Percentiles rank a stretch among this genome's conserved stretches.
These are phyloP conservation scores for Pterocarpus santalinus DNA, from an alignment of 306 rosid species.

Conservation along the genomic window DNA sequence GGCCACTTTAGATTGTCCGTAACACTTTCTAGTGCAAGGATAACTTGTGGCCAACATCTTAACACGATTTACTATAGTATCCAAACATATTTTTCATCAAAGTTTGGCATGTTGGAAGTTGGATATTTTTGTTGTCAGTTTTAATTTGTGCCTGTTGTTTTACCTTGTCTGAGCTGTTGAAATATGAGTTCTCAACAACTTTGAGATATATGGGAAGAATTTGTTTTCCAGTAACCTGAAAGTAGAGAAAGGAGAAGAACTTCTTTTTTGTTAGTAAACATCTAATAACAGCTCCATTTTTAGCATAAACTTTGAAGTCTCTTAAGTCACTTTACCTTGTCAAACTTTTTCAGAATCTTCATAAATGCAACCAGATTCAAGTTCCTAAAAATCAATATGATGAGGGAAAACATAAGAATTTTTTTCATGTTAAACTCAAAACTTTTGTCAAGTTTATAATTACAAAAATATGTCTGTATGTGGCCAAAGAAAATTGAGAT, in stretches of 20 bases:
- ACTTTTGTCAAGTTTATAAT: not conserved
- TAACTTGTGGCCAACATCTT: slow-evolving; percentile 63
- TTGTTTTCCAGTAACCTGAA: slow-evolving; percentile 90
- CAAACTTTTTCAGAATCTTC: slow-evolving; percentile 96
- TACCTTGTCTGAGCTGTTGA: slow-evolving; percentile 96
- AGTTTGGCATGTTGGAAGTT: slow-evolving; percentile 17
- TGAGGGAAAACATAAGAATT: slow-evolving; percentile 37
- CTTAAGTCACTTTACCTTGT: slow-evolving; percentile 72
- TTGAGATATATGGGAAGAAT: slow-evolving; percentile 89
- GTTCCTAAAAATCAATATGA: slow-evolving; percentile 67
- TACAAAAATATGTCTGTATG: not conserved
- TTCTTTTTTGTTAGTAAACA: slow-evolving; percentile 8
- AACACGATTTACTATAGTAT: slow-evolving; percentile 55
- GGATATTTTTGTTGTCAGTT: slow-evolving; percentile 42
- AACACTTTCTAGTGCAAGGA: slow-evolving; percentile 48
- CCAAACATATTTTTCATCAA: slow-evolving; percentile 45
- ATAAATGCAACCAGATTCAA: slow-evolving; percentile 92
- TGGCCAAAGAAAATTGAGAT: slow-evolving; percentile 2
- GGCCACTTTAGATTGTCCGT: slow-evolving; percentile 81
- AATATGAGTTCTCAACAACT: slow-evolving; percentile 94
- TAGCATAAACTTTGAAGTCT: slow-evolving; percentile 33
- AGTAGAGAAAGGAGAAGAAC: slow-evolving; percentile 25
- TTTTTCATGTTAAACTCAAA: not conserved
- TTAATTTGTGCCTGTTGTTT: slow-evolving; percentile 40
- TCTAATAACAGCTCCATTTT: slow-evolving; percentile 18